Evolutionary conservation across 140 eudicot species (phyloP).

Genomic region (Anethum foeniculum): DNA sequence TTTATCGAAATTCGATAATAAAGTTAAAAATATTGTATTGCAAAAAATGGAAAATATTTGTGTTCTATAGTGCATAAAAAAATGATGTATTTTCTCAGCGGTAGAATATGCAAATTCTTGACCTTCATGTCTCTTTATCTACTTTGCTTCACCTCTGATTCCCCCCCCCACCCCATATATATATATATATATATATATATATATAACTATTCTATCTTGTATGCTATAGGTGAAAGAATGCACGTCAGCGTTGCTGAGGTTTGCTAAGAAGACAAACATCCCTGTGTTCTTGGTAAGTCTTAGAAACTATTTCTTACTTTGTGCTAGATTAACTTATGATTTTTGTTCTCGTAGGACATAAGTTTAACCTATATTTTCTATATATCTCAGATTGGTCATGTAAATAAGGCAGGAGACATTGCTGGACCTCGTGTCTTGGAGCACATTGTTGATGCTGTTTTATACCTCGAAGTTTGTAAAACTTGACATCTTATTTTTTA

Average conservation of each 20-base stretch:
- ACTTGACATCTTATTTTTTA: constrained; percentile 14
- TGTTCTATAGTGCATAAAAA: neutral
- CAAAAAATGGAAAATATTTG: neutral
- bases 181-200: no score
- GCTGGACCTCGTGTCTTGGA: constrained; percentile 98
- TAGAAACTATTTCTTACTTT: neutral
- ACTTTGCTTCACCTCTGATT: neutral
- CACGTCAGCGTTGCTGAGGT: constrained; percentile 82
- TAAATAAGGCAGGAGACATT: constrained; percentile 92
- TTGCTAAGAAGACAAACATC: constrained; percentile 73
- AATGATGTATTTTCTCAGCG: neutral
- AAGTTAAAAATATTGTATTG: neutral
- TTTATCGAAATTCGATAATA: neutral
- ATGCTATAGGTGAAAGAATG: constrained; percentile 83
- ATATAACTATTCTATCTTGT: neutral
- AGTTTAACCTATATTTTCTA: neutral
- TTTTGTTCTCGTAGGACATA: neutral
- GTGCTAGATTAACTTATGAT: neutral
- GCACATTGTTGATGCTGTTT: constrained; percentile 91
- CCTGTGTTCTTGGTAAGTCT: constrained; percentile 63
- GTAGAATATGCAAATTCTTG: neutral
- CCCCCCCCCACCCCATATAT: no score
- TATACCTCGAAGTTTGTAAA: constrained; percentile 86
- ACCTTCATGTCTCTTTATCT: neutral
- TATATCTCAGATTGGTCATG: constrained; percentile 74